Percentiles rank a stretch among this genome's conserved stretches.
phyloP scores from a whole-genome alignment of 169 alveolate genomes.

The Cryptosporidium felis region DNA sequence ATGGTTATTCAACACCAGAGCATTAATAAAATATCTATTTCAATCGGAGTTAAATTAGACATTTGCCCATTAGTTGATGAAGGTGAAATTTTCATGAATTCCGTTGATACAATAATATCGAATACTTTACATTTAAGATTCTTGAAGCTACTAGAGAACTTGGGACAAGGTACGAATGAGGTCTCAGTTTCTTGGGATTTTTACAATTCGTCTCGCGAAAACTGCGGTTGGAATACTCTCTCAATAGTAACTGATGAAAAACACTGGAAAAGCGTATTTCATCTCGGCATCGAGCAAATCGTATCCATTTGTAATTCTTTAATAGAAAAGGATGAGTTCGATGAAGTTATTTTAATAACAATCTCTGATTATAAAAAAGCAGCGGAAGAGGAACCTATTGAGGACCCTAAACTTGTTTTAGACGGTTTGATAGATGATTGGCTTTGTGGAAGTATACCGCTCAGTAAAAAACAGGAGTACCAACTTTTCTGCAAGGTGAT shows the following conservation, averaged over 20 bases:
- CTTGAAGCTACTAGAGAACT: not conserved
- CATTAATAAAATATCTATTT: conserved; percentile 31
- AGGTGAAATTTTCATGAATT: conserved; percentile 53
- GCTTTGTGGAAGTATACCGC: conserved; percentile 63
- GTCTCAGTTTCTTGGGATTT: conserved; percentile 55
- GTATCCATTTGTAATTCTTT: not conserved
- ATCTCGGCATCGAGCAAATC: not conserved
- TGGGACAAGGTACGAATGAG: not conserved
- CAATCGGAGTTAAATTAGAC: conserved; percentile 30
- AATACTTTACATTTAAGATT: not conserved
- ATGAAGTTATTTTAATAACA: not conserved
- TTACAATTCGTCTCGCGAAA: conserved; percentile 56
- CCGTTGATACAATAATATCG: conserved; percentile 54
- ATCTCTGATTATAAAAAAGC: conserved; percentile 55
- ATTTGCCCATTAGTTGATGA: conserved; percentile 62
- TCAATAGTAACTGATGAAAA: conserved; percentile 16
- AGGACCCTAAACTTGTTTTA: conserved; percentile 44
- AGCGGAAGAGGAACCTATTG: conserved; percentile 28
- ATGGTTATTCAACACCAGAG: not conserved
- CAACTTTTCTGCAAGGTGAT: conserved; percentile 60
- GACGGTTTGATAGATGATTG: conserved; percentile 48
- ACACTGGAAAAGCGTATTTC: conserved; percentile 7
- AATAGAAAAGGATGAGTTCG: conserved; percentile 40
- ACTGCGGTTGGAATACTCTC: conserved; percentile 65
- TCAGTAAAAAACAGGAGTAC: conserved; percentile 59